Evolutionary conservation across 2,329 filamentous ascomycete genomes (phyloP), one percentile per base, ranked within the genome.

Genomic region (Botryosphaeria dothidea): DNA sequence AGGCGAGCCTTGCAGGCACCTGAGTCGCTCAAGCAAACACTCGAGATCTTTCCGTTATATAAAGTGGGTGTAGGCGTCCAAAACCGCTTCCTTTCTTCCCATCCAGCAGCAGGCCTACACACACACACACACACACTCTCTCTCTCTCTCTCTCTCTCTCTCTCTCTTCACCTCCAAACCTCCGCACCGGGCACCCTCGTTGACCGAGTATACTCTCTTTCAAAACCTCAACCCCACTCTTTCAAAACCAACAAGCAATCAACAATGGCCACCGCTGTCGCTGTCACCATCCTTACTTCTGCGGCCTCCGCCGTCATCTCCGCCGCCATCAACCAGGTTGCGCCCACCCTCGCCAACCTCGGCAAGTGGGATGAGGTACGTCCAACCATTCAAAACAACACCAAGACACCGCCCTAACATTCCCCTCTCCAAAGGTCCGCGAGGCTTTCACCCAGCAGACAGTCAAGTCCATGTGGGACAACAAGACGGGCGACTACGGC

Each of bases 391-490:
- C 38, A 11, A 41, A n/a, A 3, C 38, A 15, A 15, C 9, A 4
- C 11, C 1, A 17, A n/a, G 17, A 15, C 1, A 17, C 11, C 11
- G 17, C 17, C 17, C 38, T 15, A 13, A 41, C 38, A 2, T 15
- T 15, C 6, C 5, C 38, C 38, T 41, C 29, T 23, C 11, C 9
- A 49, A 49, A 64, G 27, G 41, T 43, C 21, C 62, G 62, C 29
- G 62, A 64, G 43, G 52, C 51, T 19, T 64, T 64, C 43, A 58
- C 52, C 21, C 51, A 64, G 62, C 29, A 58, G 41, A 58, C 62
- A 4, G 62, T 64, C 41, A 38, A 58, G 51, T 9, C 27, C 29
- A 58, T 64, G 62, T 64, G 62, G 62, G 52, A 58, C 9, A 29
- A 34, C 51, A 21, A 23, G 51, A 27, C 41, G 4, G 29, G 9